Percentiles rank a stretch among this genome's conserved stretches.
These are phyloP conservation scores for Citrus unshiu DNA, from an alignment of 345 rosid genomes.

Conservation along the genomic window DNA sequence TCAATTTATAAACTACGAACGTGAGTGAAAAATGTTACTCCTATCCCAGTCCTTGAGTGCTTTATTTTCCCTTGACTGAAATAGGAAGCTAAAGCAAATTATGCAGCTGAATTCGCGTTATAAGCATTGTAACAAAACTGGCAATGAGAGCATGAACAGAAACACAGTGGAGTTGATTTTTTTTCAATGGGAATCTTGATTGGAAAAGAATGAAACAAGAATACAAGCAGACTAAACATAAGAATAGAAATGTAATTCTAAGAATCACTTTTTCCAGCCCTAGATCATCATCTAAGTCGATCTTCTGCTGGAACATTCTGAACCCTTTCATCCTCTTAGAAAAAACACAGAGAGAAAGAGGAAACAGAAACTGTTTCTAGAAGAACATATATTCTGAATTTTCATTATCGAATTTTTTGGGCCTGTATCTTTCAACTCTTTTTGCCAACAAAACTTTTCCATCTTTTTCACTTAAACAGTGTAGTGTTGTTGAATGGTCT, in stretches of 20 bases:
- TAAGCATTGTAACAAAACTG: not conserved
- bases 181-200: not conserved
- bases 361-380: not conserved
- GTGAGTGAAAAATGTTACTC: too few species aligned
- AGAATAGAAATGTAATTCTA: not conserved
- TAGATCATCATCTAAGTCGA: conserved; percentile 9
- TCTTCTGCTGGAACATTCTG: conserved; percentile 19
- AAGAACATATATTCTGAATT: not conserved
- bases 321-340: conserved; percentile 9
- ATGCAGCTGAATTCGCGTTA: too few species aligned
- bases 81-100: too few species aligned
- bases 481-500: conserved; percentile 85
- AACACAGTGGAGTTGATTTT: not conserved
- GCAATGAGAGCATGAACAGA: not conserved
- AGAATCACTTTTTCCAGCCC: conserved; percentile 8
- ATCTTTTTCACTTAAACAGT: conserved; percentile 50
- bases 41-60: too few species aligned
- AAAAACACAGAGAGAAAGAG: not conserved
- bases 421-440: not conserved
- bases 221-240: not conserved
- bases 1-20: too few species aligned
- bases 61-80: too few species aligned
- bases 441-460: not conserved
- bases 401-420: not conserved
- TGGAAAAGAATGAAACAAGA: not conserved